Evolutionary conservation across 192 early-diverging fungal genomes (phyloP), one percentile per base, ranked within the genome.

Genomic region (Backusella circina): DNA sequence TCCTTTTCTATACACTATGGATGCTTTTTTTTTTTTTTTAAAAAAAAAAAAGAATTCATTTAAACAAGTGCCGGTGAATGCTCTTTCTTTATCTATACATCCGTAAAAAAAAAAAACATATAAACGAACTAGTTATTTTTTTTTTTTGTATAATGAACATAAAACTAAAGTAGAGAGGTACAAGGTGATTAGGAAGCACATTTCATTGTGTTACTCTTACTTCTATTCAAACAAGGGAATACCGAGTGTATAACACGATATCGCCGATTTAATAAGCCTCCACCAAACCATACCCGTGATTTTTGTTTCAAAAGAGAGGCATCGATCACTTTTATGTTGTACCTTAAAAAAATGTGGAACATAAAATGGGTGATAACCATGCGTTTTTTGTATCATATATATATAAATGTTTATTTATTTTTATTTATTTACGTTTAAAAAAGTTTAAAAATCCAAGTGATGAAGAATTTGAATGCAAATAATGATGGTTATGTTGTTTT

Each of bases 391-490:
- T 26, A 13, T 65, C 26, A 13, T 31, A 30, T 64, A 30, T 33
- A 65, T 31, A 66, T 35, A 31, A 5, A 64, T n/a, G n/a, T n/a
- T n/a, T n/a, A 9, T 26, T 8, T 26, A 31, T 28, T 65, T 12
- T 64, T n/a, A 21, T 21, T 68, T 35, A 23, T 68, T 66, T 37
- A 68, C 35, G 67, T 21, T 68, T 68, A 35, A 68, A 68, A 26
- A 68, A 68, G 21, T 36, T 33, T 37, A 68, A 68, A 68, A 68
- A 68, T 21, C 36, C 38, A 38, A 36, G 18, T 23, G 67, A 33
- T 37, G 67, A 38, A 68, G 67, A 67, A 32, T 31, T 67, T 67
- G 65, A 67, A 67, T 67, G 67, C 32, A 38, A 23, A 38, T 37
- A 33, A 21, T 68, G 32, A 36, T 8, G 67, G 18, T 67, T 35